Conservation (phyloP, 257 asterid species). For the Schizonepeta tenuifolia region DNA sequence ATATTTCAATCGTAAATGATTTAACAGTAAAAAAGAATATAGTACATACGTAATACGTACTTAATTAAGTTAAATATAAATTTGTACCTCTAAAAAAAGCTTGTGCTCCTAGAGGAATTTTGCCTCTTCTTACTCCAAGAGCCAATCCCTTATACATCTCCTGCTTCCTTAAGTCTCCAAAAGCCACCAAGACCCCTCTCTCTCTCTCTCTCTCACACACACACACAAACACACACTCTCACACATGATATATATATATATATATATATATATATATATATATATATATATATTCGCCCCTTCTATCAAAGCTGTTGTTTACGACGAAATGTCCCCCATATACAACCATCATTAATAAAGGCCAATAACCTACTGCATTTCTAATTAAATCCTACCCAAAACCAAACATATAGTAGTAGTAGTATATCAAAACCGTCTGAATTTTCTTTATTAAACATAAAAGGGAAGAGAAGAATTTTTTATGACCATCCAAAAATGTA, state of each 20-base stretch:
- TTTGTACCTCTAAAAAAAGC: no score
- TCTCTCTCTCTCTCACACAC: neutral
- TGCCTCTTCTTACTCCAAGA: slow-evolving; percentile 54
- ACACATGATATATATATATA: no score
- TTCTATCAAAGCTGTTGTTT: slow-evolving; percentile 40
- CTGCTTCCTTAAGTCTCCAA: neutral
- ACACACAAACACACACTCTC: no score
- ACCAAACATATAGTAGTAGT: neutral
- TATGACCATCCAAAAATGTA: neutral
- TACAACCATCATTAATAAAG: slow-evolving; percentile 18
- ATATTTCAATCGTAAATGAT: no score
- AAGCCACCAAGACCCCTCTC: neutral
- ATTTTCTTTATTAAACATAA: neutral
- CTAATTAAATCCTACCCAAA: neutral
- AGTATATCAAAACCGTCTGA: neutral
- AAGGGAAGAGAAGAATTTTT: neutral
- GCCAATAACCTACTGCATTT: slow-evolving; percentile 8
- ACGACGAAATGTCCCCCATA: slow-evolving; percentile 51
- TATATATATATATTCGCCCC: slow-evolving; percentile 23
- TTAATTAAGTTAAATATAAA: no score
- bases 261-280: no score
- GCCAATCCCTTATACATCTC: slow-evolving; percentile 36
- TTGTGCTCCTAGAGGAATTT: no score
- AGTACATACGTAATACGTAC: no score
- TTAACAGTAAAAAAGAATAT: no score